Conservation (phyloP, 2,329 filamentous ascomycete species). For the Fusarium sp. region DNA sequence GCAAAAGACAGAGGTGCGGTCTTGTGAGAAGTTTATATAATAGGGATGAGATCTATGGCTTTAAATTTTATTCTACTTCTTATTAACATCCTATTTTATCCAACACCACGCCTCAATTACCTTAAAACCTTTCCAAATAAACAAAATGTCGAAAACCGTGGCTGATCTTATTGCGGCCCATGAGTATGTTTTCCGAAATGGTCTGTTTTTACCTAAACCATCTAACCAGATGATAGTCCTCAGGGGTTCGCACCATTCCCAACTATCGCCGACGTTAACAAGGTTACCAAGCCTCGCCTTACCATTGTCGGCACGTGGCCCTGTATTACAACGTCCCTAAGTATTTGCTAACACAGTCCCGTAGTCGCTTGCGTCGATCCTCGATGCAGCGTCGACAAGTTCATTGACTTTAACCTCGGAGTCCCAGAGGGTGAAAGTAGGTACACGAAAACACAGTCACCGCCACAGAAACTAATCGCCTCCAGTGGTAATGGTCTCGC, state of each 20-base stretch:
- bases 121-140: rapidly evolving
- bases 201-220: rapidly evolving
- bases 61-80: rapidly evolving
- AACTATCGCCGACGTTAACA: not conserved
- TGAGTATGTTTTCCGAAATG: not conserved
- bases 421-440: not conserved
- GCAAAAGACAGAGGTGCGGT: not conserved
- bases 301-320: not conserved
- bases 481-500: not conserved
- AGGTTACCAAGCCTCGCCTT: not conserved
- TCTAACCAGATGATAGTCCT: not conserved
- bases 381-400: not conserved
- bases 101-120: rapidly evolving
- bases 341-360: rapidly evolving
- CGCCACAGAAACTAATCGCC: not conserved
- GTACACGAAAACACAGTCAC: not conserved
- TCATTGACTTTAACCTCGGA: not conserved
- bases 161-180: not conserved
- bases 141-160: not conserved
- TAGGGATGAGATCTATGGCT: rapidly evolving
- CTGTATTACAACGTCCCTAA: rapidly evolving
- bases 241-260: not conserved
- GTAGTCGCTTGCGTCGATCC: not conserved
- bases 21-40: not conserved
- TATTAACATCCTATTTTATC: not conserved